phyloP scores from a whole-genome alignment of 257 asterid species.

The Salvia miltiorrhiza region DNA sequence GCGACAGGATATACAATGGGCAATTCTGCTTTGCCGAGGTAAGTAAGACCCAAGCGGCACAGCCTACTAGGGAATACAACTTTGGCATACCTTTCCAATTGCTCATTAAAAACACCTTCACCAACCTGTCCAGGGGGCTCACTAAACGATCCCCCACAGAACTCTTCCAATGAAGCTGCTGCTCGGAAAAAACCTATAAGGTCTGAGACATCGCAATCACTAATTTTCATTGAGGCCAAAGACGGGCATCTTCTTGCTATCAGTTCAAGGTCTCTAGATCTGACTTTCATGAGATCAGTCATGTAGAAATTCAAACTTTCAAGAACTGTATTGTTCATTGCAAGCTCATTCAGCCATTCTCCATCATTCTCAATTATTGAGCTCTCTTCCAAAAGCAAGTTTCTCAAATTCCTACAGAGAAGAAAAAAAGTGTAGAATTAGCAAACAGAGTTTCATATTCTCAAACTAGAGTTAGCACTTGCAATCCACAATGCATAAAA shows the following conservation, averaged over 20 bases:
- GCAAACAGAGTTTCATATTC: background rate
- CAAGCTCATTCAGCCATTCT: constrained; percentile 74
- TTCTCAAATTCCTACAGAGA: constrained; percentile 53
- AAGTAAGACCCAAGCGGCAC: constrained; percentile 59
- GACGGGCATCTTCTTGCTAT: constrained; percentile 67
- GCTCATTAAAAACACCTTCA: constrained; percentile 50
- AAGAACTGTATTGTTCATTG: constrained; percentile 55
- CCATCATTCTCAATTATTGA: constrained; percentile 57
- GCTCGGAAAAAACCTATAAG: constrained; percentile 56
- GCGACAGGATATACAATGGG: constrained; percentile 64
- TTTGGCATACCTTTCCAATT: constrained; percentile 36
- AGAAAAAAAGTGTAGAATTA: background rate
- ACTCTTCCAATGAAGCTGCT: constrained; percentile 68
- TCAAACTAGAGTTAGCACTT: background rate
- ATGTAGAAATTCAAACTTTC: constrained; percentile 71
- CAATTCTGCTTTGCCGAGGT: constrained; percentile 59
- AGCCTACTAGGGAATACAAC: constrained; percentile 49
- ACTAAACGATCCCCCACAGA: constrained; percentile 67
- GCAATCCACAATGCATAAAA: background rate
- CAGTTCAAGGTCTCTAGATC: constrained; percentile 57
- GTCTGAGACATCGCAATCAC: constrained; percentile 54
- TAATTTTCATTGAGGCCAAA: constrained; percentile 58
- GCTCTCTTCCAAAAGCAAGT: constrained; percentile 72
- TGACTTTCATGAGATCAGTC: constrained; percentile 50
- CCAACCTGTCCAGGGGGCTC: constrained; percentile 46